Percentiles rank a stretch among this genome's conserved stretches.
phyloP scores from a whole-genome alignment of 306 rosid species.

The Myrica gale region DNA sequence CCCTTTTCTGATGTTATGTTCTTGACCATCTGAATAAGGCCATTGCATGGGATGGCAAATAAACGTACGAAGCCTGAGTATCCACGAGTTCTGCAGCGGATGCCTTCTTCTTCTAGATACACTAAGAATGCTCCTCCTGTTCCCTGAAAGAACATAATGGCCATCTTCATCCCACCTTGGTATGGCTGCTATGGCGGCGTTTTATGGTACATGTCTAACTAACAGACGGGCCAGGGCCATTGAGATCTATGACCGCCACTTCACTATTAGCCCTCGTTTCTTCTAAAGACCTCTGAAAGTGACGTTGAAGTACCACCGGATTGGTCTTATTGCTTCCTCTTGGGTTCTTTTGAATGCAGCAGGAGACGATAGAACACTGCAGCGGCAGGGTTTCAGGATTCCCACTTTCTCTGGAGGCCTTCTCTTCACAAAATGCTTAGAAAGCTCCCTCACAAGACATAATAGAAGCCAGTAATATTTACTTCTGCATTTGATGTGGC shows the following conservation, averaged over 20 bases:
- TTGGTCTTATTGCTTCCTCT: constrained; percentile 24
- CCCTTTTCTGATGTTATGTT: constrained; percentile 14
- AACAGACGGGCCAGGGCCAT: constrained; percentile 29
- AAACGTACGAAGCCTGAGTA: constrained; percentile 85
- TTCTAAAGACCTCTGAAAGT: constrained; percentile 23
- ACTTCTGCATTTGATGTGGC: constrained; percentile 27
- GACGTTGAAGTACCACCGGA: constrained; percentile 30
- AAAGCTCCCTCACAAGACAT: constrained; percentile 26
- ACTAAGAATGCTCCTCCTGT: constrained; percentile 80
- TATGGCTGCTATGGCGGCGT: constrained; percentile 40
- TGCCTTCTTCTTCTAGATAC: constrained; percentile 76
- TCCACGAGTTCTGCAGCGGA: constrained; percentile 62
- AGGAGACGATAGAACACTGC: constrained; percentile 22
- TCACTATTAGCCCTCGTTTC: constrained; percentile 28
- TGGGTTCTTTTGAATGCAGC: constrained; percentile 32
- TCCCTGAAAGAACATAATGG: constrained; percentile 49
- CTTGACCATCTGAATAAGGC: constrained; percentile 37
- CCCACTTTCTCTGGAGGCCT: constrained; percentile 6
- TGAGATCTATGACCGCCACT: constrained; percentile 33
- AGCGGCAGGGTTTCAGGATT: constrained; percentile 35
- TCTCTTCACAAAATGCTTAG: constrained; percentile 32
- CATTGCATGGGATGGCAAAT: constrained; percentile 59
- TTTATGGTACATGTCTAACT: constrained; percentile 39
- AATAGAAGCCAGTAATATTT: constrained; percentile 27
- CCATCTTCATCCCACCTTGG: constrained; percentile 36